Evolutionary conservation across 257 asterid genomes (phyloP).

Genomic region (Solanum lycopersicoides): DNA sequence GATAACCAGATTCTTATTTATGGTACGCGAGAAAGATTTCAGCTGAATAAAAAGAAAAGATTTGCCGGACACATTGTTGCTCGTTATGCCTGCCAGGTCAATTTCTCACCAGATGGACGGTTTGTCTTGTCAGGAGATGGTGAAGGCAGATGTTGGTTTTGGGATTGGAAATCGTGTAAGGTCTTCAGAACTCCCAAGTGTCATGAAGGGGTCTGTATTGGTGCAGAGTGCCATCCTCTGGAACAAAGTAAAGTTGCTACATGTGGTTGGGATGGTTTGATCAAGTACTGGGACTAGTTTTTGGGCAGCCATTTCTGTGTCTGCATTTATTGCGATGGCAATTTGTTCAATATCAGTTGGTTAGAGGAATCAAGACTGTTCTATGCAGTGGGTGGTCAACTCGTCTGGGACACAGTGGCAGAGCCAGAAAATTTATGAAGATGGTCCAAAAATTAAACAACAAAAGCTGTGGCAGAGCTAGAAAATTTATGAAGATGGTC

Average conservation of each 20-base stretch:
- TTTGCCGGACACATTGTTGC: conserved; percentile 94
- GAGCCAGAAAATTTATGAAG: too few relatives aligned
- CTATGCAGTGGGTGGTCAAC: background rate
- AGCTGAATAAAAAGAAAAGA: conserved; percentile 92
- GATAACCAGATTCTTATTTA: conserved; percentile 96
- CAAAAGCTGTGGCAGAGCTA: too few relatives aligned
- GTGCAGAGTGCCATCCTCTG: conserved; percentile 91
- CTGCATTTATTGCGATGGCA: background rate
- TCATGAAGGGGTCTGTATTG: conserved; percentile 94
- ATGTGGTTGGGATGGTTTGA: conserved; percentile 99
- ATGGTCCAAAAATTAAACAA: too few relatives aligned
- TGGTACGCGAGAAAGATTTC: conserved; percentile 88
- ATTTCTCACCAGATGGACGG: conserved; percentile 94
- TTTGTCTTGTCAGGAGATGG: conserved; percentile 98
- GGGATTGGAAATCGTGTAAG: conserved; percentile 99
- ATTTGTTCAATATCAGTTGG: background rate
- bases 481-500: too few relatives aligned
- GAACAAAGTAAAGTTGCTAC: conserved; percentile 99
- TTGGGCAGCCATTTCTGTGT: background rate
- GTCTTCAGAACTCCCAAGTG: conserved; percentile 87
- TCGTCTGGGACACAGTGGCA: background rate
- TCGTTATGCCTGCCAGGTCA: conserved; percentile 94
- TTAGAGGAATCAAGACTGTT: background rate
- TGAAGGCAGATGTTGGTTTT: conserved; percentile 96
- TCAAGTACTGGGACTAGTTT: conserved; percentile 58